phyloP scores from a whole-genome alignment of 2,329 filamentous ascomycete genomes.

The Westerdykella ornata region DNA sequence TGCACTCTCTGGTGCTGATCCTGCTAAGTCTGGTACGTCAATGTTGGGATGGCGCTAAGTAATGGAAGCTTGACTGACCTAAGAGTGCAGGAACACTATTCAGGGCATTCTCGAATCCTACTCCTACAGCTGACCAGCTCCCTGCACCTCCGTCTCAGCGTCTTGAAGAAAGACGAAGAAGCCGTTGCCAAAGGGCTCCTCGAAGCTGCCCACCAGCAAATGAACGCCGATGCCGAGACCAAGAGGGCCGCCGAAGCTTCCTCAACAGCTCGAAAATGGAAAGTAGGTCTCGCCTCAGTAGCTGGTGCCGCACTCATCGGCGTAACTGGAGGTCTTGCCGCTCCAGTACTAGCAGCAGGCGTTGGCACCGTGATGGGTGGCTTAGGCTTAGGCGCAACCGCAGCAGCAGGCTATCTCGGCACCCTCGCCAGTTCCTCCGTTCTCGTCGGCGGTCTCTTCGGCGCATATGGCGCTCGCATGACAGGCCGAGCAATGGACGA shows the following conservation, averaged over 20 bases:
- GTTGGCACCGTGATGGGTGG: conserved; percentile 69
- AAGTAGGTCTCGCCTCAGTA: conserved; percentile 79
- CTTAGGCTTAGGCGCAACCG: conserved; percentile 67
- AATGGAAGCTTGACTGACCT: too few species aligned
- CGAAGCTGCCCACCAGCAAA: conserved; percentile 60
- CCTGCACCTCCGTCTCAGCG: conserved; percentile 58
- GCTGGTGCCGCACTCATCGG: conserved; percentile 79
- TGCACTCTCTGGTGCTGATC: conserved; percentile 66
- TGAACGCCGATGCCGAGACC: conserved; percentile 71
- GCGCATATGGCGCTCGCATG: conserved; percentile 81
- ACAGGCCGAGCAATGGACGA: conserved; percentile 79
- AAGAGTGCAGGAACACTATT: conserved; percentile 56
- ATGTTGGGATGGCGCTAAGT: neutral
- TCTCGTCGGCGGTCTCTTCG: conserved; percentile 78
- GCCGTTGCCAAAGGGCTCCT: conserved; percentile 69
- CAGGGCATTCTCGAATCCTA: conserved; percentile 64
- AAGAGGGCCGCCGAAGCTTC: conserved; percentile 64
- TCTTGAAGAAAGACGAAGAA: conserved; percentile 64
- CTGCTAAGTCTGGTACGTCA: conserved; percentile 54
- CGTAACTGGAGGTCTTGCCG: conserved; percentile 68
- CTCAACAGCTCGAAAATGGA: conserved; percentile 61
- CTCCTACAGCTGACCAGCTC: conserved; percentile 65
- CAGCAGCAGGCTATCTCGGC: conserved; percentile 72
- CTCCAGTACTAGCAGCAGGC: conserved; percentile 67
- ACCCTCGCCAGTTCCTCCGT: conserved; percentile 72